Percentiles rank a stretch among this genome's conserved stretches.
Evolutionary conservation across 2,329 filamentous ascomycete species (phyloP).

Genomic region (Neoascochyta sp.): DNA sequence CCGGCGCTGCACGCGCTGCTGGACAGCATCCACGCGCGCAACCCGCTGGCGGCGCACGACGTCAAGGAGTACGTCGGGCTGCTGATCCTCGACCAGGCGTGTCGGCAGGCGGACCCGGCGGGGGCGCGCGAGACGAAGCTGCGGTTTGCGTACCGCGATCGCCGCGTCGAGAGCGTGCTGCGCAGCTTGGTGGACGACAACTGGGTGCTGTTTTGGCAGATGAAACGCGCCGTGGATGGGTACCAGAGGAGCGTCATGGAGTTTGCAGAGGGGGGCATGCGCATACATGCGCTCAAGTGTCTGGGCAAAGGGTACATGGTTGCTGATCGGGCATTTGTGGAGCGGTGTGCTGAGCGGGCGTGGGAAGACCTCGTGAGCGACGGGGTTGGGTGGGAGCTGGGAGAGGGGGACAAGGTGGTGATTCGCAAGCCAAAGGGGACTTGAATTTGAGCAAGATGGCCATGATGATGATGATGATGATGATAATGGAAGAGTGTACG

Average conservation of each 20-base stretch:
- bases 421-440: conserved; percentile 62
- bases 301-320: conserved; percentile 77
- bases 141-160: conserved; percentile 59
- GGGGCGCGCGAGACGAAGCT: conserved; percentile 68
- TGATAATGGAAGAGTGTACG: not conserved
- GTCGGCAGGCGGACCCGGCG: conserved; percentile 70
- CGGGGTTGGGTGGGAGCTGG: conserved; percentile 80
- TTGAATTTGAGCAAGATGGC: too few relatives aligned
- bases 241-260: conserved; percentile 77
- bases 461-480: not conserved
- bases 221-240: conserved; percentile 70
- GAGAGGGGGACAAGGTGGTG: conserved; percentile 65
- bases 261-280: conserved; percentile 71
- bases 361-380: conserved; percentile 71
- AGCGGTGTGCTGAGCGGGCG: conserved; percentile 61
- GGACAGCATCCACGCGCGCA: conserved; percentile 62
- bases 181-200: conserved; percentile 73
- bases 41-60: conserved; percentile 68
- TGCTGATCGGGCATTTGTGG: conserved; percentile 65
- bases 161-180: conserved; percentile 66
- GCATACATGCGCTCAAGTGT: conserved; percentile 77
- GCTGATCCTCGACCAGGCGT: conserved; percentile 82
- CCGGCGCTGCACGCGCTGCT: conserved; percentile 80
- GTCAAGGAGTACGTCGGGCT: conserved; percentile 76
- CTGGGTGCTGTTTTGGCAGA: conserved; percentile 72